Evolutionary conservation across 495 filamentous ascomycete species (phyloP).

Genomic region (Xylaria scruposa): DNA sequence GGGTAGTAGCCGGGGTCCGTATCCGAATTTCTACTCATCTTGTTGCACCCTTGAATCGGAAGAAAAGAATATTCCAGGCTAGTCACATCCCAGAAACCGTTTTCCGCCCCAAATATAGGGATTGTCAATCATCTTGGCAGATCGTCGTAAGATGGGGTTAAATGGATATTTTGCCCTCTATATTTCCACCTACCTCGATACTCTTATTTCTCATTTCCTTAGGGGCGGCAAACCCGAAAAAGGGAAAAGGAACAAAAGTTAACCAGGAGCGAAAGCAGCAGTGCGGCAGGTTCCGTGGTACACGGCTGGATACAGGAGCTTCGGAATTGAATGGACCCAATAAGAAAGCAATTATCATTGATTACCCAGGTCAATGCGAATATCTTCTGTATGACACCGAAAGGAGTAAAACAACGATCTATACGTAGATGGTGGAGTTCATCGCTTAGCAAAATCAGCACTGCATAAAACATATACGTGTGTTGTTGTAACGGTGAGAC

Average conservation of each 20-base stretch:
- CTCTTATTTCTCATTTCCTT: neutral
- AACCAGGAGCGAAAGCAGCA: neutral
- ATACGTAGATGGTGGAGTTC: neutral
- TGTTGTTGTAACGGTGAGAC: neutral
- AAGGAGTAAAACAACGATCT: neutral
- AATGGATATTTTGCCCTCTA: neutral
- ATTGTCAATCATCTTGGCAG: constrained; percentile 6
- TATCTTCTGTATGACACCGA: constrained; percentile 1
- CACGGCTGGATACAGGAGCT: neutral
- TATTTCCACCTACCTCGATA: neutral
- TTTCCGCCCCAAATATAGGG: neutral
- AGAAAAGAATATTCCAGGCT: constrained; percentile 3
- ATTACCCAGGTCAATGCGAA: neutral
- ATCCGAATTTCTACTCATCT: constrained; percentile 14
- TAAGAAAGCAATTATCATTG: neutral
- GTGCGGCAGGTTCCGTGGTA: neutral
- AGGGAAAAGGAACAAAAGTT: neutral
- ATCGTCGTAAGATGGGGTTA: neutral
- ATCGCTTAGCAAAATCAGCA: neutral
- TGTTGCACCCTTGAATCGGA: neutral
- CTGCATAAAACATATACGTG: neutral
- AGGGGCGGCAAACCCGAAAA: neutral
- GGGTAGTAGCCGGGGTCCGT: constrained; percentile 6
- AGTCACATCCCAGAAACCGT: constrained; percentile 1
- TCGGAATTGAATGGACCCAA: constrained; percentile 4